Conservation (phyloP, 2,329 filamentous ascomycete species). For the Tricladium varicosporioides region DNA sequence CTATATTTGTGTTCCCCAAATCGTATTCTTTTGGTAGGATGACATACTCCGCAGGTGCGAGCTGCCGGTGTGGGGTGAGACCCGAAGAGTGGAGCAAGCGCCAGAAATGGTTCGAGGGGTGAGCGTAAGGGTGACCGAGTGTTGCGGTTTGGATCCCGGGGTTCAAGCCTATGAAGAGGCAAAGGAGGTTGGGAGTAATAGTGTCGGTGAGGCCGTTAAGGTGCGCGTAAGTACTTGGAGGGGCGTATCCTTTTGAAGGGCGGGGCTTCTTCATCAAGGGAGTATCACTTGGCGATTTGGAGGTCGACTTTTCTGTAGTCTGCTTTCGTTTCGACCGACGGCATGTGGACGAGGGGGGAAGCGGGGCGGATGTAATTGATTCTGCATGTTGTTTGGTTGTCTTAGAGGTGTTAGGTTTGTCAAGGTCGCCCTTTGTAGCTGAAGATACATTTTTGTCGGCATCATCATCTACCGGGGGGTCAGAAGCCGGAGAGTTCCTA, state of each 20-base stretch:
- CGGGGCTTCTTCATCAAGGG: slow-evolving; percentile 27
- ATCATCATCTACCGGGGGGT: neutral
- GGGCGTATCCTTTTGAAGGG: slow-evolving; percentile 52
- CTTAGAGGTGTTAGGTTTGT: slow-evolving; percentile 1
- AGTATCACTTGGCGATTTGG: slow-evolving; percentile 7
- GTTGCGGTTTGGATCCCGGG: slow-evolving; percentile 70
- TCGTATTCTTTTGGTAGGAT: slow-evolving; percentile 57
- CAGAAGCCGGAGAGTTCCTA: neutral
- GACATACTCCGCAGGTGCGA: slow-evolving; percentile 48
- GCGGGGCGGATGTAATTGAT: slow-evolving; percentile 1
- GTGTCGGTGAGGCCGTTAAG: slow-evolving; percentile 60
- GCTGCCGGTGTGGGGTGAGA: slow-evolving; percentile 44
- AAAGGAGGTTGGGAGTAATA: slow-evolving; percentile 61
- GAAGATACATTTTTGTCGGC: neutral
- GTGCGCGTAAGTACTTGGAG: slow-evolving; percentile 70
- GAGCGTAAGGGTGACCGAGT: slow-evolving; percentile 72
- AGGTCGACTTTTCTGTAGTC: slow-evolving; percentile 6
- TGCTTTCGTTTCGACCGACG: slow-evolving; percentile 11
- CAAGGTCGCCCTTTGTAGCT: neutral
- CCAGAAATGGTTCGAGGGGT: slow-evolving; percentile 79
- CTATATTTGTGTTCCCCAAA: slow-evolving; percentile 70
- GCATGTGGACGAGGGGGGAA: neutral
- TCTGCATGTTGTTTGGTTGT: slow-evolving; percentile 4
- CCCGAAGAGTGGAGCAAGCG: slow-evolving; percentile 50
- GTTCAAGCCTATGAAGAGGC: slow-evolving; percentile 75